phyloP scores from a whole-genome alignment of 2,329 filamentous ascomycete genomes.

The Alternaria panax region DNA sequence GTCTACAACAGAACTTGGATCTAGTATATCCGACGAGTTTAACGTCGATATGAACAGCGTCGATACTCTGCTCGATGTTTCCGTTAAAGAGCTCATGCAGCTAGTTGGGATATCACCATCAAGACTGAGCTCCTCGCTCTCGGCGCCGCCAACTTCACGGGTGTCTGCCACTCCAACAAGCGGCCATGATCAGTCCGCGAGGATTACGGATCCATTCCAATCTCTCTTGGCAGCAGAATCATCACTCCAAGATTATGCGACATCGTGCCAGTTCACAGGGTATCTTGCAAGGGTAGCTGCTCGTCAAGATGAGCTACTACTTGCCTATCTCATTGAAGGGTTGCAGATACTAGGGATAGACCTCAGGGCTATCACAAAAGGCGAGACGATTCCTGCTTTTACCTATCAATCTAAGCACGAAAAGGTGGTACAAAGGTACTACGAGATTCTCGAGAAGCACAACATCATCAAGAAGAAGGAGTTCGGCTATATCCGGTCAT shows the following conservation, averaged over 20 bases:
- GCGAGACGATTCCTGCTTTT: slow-evolving; percentile 10
- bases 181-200: neutral
- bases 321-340: slow-evolving; percentile 25
- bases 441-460: slow-evolving; percentile 17
- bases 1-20: slow-evolving; percentile 15
- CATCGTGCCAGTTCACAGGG: slow-evolving; percentile 9
- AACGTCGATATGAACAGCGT: slow-evolving; percentile 8
- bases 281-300: slow-evolving; percentile 12
- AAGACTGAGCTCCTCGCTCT: neutral
- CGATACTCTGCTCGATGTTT: slow-evolving; percentile 11
- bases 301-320: slow-evolving; percentile 18
- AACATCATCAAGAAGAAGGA: slow-evolving; percentile 10
- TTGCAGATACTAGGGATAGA: slow-evolving; percentile 18
- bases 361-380: slow-evolving; percentile 3
- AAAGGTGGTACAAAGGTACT: slow-evolving; percentile 13
- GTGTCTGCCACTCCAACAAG: neutral
- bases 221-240: slow-evolving; percentile 7
- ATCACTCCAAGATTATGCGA: neutral
- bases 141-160: neutral
- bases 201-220: slow-evolving; percentile 6
- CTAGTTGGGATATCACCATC: neutral
- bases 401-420: slow-evolving; percentile 14
- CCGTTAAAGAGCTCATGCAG: slow-evolving; percentile 8
- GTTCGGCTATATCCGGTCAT: neutral
- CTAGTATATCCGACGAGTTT: slow-evolving; percentile 11